A percentile compares a stretch with the other conserved stretches of the same genome.
These are phyloP conservation scores for Teratosphaeriaceae sp. DNA, from an alignment of 2,329 filamentous ascomycete species.

Conservation along the genomic window DNA sequence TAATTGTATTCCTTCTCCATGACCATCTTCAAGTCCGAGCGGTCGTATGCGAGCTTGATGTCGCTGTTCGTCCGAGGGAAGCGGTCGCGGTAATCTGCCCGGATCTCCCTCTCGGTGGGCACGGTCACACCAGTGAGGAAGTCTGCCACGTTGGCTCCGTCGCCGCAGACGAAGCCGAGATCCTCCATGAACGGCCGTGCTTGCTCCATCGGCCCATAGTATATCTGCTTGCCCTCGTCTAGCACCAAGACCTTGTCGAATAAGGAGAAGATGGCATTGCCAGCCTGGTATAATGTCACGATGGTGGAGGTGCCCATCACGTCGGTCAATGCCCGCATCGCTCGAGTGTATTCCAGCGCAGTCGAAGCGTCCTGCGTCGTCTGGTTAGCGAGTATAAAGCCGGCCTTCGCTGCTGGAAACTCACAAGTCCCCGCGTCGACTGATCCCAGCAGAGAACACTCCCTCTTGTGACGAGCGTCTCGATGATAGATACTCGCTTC, in stretches of 20 bases:
- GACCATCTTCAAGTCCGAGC: conserved; percentile 42
- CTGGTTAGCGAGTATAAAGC: conserved; percentile 31
- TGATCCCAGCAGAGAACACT: conserved; percentile 63
- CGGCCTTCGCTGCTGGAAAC: background rate
- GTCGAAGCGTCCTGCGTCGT: conserved; percentile 65
- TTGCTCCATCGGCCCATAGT: conserved; percentile 53
- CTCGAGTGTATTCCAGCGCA: conserved; percentile 69
- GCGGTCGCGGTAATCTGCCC: conserved; percentile 35
- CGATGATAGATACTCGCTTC: conserved; percentile 63
- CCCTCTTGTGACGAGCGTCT: conserved; percentile 52
- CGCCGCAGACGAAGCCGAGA: conserved; percentile 55
- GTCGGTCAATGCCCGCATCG: conserved; percentile 73
- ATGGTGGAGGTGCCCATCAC: conserved; percentile 64
- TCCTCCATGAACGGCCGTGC: conserved; percentile 61
- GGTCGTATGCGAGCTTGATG: conserved; percentile 46
- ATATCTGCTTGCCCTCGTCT: conserved; percentile 63
- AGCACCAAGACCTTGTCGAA: conserved; percentile 80
- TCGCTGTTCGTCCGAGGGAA: conserved; percentile 40
- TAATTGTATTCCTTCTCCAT: conserved; percentile 55
- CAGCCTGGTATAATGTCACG: conserved; percentile 65
- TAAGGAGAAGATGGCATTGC: conserved; percentile 61
- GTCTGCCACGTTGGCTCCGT: conserved; percentile 64
- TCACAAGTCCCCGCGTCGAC: conserved; percentile 53
- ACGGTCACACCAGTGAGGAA: conserved; percentile 68
- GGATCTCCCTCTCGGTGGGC: conserved; percentile 42